Evolutionary conservation across 768 basidiomycete genomes (phyloP), one percentile per base, ranked within the genome.

Genomic region (Leccinum variicolor): DNA sequence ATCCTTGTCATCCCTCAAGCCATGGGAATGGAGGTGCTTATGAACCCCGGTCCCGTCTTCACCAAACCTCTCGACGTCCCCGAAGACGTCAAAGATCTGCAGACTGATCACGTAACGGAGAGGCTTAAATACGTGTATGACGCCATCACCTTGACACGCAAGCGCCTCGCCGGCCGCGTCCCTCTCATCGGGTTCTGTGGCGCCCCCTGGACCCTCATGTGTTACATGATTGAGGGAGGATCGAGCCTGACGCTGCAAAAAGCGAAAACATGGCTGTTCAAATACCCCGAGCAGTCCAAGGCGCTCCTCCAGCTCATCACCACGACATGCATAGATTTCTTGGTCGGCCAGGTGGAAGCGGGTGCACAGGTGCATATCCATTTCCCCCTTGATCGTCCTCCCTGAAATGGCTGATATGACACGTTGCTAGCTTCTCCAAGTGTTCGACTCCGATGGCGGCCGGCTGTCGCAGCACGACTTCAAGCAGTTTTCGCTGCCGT

Each of bases 1-100:
- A 99, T 98, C 75, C 88, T 99, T 62, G 95, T 99, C 71, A 79
- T 99, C 56, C 97, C 97, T 0, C 95, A 98, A 70, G 97, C 97
- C 21, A 85, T 99, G 86, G 97, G 97, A 17, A 90, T 99, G 87
- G 88, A 89, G 66, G 89, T 94, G 0, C 77, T 89, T 66, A 98
- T 99, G 96, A 90, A 89, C 65, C 94, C 94, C 1, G 92, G 86
- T 4, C 97, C 97, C 2, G 76, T 80, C 69, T 94, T 99, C 66
- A 92, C 97, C 2, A 79, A 87, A 25, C 96, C 97, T 3, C 84
- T 99, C 63, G 73, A 79, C 53, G 86, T 81, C 2, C 92, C 93
- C 11, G 84, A 75, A 21, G 92, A 98, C 70, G 69, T 94, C 36
- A 71, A 65, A 34, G 82, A 84, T 63, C 79, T 97, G 19, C 67